Evolutionary conservation across 345 rosid species (phyloP).

Genomic region (Microthlaspi erraticum): DNA sequence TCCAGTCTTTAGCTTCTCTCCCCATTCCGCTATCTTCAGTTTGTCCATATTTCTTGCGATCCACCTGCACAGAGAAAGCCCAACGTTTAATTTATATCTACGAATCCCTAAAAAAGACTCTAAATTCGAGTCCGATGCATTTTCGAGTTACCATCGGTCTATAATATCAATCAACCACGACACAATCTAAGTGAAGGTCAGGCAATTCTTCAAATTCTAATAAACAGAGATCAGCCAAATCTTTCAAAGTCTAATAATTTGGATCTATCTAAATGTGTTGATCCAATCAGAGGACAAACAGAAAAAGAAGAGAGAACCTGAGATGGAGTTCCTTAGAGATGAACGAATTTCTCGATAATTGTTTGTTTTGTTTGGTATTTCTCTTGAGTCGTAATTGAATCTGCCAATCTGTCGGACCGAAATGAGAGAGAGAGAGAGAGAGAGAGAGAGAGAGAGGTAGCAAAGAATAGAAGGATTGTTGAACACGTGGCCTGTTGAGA

Average conservation of each 20-base stretch:
- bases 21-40: slow-evolving; percentile 67
- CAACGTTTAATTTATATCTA: not conserved
- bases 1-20: slow-evolving; percentile 73
- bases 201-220: not conserved
- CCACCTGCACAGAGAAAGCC: slow-evolving; percentile 8
- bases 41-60: slow-evolving; percentile 59
- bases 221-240: not conserved
- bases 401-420: slow-evolving; percentile 38
- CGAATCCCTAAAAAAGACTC: slow-evolving; percentile 8
- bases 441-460: slow-evolving; percentile 19
- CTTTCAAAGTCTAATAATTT: not conserved
- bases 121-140: slow-evolving; percentile 15
- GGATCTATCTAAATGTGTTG: slow-evolving; percentile 20
- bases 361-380: not conserved
- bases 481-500: slow-evolving; percentile 44
- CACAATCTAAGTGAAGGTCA: not conserved
- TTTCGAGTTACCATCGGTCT: slow-evolving; percentile 13
- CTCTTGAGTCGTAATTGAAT: slow-evolving; percentile 18
- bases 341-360: slow-evolving; percentile 10
- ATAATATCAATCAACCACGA: not conserved
- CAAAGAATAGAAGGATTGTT: slow-evolving; percentile 12
- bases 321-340: slow-evolving; percentile 23
- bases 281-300: not conserved
- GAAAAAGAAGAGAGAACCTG: slow-evolving; percentile 12
- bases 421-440: slow-evolving; percentile 22